A percentile compares a stretch with the other conserved stretches of the same genome.
These are phyloP conservation scores for Phytophthora pinifolia DNA, from an alignment of 352 stramenopile genomes.

Conservation along the genomic window DNA sequence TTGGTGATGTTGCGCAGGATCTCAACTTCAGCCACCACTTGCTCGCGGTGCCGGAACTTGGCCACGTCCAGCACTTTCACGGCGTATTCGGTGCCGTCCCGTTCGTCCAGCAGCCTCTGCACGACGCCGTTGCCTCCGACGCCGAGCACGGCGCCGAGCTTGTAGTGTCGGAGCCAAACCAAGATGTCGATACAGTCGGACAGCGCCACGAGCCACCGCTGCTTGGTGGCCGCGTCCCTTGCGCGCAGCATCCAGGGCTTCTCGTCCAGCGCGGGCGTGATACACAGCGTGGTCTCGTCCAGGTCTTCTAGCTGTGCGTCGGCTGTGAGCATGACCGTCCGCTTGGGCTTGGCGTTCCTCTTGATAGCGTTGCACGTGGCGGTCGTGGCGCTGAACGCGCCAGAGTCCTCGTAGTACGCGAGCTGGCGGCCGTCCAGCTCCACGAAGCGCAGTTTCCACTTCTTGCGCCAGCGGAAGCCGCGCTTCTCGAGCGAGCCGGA, in stretches of 20 bases:
- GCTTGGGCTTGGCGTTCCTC: constrained; percentile 36
- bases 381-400: constrained; percentile 19
- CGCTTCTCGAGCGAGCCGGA: constrained; percentile 73
- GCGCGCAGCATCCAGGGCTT: constrained; percentile 66
- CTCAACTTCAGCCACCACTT: constrained; percentile 73
- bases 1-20: constrained; percentile 84
- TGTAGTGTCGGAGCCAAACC: constrained; percentile 73
- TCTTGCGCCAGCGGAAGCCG: constrained; percentile 75
- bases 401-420: constrained; percentile 57
- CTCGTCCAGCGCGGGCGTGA: constrained; percentile 50
- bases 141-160: constrained; percentile 59
- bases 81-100: constrained; percentile 50
- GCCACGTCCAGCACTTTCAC: constrained; percentile 79
- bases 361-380: constrained; percentile 12
- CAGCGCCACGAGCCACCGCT: constrained; percentile 61
- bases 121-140: constrained; percentile 80
- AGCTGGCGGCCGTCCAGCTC: constrained; percentile 73
- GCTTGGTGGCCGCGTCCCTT: constrained; percentile 49
- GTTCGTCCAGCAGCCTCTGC: constrained; percentile 60
- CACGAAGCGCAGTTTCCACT: constrained; percentile 75
- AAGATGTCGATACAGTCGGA: constrained; percentile 81
- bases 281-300: constrained; percentile 52
- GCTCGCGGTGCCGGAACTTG: constrained; percentile 74
- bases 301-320: constrained; percentile 55
- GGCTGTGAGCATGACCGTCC: constrained; percentile 60